Base-by-base conservation (phyloP, 106 monocot genomes). In the Phalaenopsis equestris region DNA sequence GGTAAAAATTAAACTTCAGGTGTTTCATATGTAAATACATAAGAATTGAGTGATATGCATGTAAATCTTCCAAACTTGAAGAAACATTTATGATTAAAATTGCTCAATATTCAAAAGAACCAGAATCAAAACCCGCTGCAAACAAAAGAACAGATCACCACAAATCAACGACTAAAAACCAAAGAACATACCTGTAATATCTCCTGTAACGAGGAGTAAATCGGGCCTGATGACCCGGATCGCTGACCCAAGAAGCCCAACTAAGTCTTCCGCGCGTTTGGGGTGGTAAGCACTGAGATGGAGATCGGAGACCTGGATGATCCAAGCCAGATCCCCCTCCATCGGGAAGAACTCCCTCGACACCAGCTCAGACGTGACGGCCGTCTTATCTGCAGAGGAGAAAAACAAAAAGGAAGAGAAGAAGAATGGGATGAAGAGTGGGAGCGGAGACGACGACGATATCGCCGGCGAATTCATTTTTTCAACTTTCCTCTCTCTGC, bases 251-350 rank as follows among this genome's bases (percentile, higher is more conserved):
- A 96, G 91, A 67, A 86, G 70, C 39, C 24, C 14, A 39, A 47
- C 82, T 42, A 96, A 78, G 52, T 90, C 93, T 3, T 75, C 76
- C 49, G 87, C 89, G 70, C 93, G 86, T 5, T 90, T 84, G 21
- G 81, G 91, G 72, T 88, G 82, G 77, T 89, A 87, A 42, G 85
- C 81, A 80, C 96, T 96, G 78, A 96, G 18, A 67, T 96, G 93
- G 78, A 96, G 93, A 68, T 96, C 96, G 41, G 90, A 85, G 56
- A 93, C 80, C 82, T 96, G 96, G 48, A 96, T 89, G 18, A 93
- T 72, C 96, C 96, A 96, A 21, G 88, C 93, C 76, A 96, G 82
- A 75, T 91, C 88, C 9, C 86, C 93, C 0, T 93, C 88, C 86
- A 96, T 73, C 56, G 84, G 57, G 80, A 96, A 96, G 41, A 83